phyloP scores from a whole-genome alignment of 176 grass and related monocot species.

The Poa pratensis region DNA sequence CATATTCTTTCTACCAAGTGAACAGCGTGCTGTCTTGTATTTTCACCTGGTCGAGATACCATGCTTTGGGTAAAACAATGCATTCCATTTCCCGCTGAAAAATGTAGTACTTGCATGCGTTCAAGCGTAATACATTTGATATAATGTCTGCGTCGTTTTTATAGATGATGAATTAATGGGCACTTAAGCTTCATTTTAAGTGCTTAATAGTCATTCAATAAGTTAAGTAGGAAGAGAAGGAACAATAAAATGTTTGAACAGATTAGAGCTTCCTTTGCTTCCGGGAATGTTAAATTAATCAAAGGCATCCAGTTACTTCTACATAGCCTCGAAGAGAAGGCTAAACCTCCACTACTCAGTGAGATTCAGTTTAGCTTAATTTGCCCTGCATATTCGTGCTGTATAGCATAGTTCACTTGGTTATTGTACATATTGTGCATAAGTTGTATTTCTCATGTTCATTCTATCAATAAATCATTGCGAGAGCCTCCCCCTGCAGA shows the following conservation, averaged over 20 bases:
- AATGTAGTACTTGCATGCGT: constrained; percentile 1
- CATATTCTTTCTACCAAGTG: constrained; percentile 11
- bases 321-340: background rate
- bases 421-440: background rate
- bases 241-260: background rate
- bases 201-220: background rate
- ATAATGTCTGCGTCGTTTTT: background rate
- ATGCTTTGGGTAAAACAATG: background rate
- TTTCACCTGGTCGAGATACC: constrained; percentile 6
- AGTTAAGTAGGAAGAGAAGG: background rate
- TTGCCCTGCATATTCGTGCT: background rate
- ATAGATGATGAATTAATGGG: background rate
- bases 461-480: background rate
- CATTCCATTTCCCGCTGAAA: constrained; percentile 17
- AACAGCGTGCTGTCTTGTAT: background rate
- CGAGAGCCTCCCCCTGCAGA: background rate
- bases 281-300: background rate
- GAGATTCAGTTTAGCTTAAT: constrained; percentile 1
- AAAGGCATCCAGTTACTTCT: background rate
- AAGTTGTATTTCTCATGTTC: background rate
- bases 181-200: constrained; percentile 8
- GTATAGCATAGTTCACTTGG: background rate
- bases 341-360: background rate
- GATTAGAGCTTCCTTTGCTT: background rate
- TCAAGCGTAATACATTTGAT: constrained; percentile 4